A percentile compares a stretch with the other conserved stretches of the same genome.
These are phyloP conservation scores for Pelargonium australe DNA, from an alignment of 441 rosid genomes.

Conservation along the genomic window DNA sequence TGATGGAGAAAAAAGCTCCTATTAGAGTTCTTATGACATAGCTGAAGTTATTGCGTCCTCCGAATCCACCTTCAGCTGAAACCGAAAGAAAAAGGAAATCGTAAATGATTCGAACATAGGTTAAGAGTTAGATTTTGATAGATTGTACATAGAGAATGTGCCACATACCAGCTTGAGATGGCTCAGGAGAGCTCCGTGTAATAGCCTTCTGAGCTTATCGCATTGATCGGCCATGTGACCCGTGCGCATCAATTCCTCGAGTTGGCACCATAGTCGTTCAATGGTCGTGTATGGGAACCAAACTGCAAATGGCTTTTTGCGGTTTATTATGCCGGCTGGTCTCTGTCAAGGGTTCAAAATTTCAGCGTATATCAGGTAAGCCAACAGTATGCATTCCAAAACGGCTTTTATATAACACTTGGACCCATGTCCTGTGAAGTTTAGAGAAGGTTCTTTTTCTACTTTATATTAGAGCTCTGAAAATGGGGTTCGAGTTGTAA, in stretches of 20 bases:
- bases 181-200: conserved; percentile 58
- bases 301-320: conserved; percentile 65
- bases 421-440: too few relatives aligned
- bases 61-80: conserved; percentile 79
- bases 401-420: too few relatives aligned
- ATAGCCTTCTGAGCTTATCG: conserved; percentile 59
- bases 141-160: not conserved
- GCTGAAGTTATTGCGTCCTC: conserved; percentile 51
- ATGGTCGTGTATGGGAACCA: conserved; percentile 85
- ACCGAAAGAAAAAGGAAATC: conserved; percentile 10
- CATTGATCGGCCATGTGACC: conserved; percentile 76
- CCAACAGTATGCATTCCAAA: conserved; percentile 9
- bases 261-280: conserved; percentile 77
- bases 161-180: conserved; percentile 73
- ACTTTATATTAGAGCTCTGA: too few relatives aligned
- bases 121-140: not conserved
- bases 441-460: too few relatives aligned
- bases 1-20: not conserved
- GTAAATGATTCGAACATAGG: not conserved
- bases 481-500: too few relatives aligned
- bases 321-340: conserved; percentile 58
- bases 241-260: conserved; percentile 47
- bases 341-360: conserved; percentile 45
- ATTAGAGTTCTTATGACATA: conserved; percentile 14
- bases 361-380: conserved; percentile 17